Base-by-base conservation (phyloP, 306 rosid genomes). In the Quercus robur region DNA sequence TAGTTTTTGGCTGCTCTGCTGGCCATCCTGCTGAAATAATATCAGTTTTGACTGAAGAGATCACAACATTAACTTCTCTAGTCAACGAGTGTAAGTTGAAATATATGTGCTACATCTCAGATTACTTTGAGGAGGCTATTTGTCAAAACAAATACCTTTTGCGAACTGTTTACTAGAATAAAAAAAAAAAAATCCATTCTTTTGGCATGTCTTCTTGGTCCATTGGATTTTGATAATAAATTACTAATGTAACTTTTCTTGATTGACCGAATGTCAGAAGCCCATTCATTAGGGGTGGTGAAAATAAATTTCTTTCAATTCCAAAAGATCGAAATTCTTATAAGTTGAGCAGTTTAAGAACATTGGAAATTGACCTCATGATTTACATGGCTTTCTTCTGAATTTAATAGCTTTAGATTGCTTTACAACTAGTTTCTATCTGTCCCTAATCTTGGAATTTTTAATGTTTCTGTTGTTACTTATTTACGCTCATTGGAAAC, bases 11-110 rank as follows among this genome's bases (percentile, higher is more conserved):
- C 83, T 95, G 99, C 88, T 89, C 88, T 69, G 82, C 92, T 76
- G 99, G 99, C 84, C 98, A 95, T 87, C 99, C 99, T 71, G 85
- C 92, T 62, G 99, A 93, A 84, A 81, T 95, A 76, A 93, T 93
- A 75, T 83, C 87, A 80, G 86, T 85, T 56, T 85, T 95, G 80
- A 79, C 82, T 26, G 98, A 95, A 57, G 99, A 95, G 92, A 81
- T 93, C 77, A 56, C 90, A 70, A 93, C 83, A 67, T 77, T 95
- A 81, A 81, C 88, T 87, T 85, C 88, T 77, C 68, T 95, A 85
- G 86, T 95, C 59, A 77, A 84, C 1, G 97, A 93, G 83, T 84
- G 99, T 95, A 90, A 95, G 99, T 87, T 80, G 58, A 75, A 71
- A 70, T 77, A 72, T 69, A 52, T 38, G 54, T 46, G 9, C 26